Evolutionary conservation across 129 eudicot species (phyloP), one percentile per base, ranked within the genome.

Genomic region (Lactuca sativa): DNA sequence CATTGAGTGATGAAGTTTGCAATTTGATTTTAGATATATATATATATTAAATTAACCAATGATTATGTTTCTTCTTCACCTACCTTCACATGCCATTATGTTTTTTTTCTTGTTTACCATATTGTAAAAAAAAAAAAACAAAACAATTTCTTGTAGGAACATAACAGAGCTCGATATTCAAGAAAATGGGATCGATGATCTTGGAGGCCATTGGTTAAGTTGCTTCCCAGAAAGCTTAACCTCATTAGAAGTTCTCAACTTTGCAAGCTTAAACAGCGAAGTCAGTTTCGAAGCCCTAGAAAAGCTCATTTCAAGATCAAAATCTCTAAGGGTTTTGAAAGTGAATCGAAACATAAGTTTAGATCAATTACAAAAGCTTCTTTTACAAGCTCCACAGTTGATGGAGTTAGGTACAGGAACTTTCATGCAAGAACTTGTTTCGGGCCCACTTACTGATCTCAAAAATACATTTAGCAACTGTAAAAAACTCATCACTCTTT

Each of bases 341-440:
- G 84, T 92, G 56, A 88, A 92, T 72, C 79, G 81, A 47, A 74
- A 72, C 34, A 61, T 92, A 14, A 67, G 68, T 53, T 36, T 86
- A 62, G 96, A 92, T 34, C 88, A 86, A 67, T 37, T 88, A 64
- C 91, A 76, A 59, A 79, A 62, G 74, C 82, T 92, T 40, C 89
- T 92, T 64, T 73, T 78, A 10, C 82, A 16, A 36, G 84, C 93
- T 33, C 89, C 97, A 65, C 85, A 73, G 44, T 67, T 91, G 61
- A 25, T n/a, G 48, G 90, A 84, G 78, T 86, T 91, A 33, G 96
- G 97, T 5, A 91, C 97, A 7, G 97, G 97, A 33, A 74, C 89
- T 34, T 86, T 88, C 70, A 62, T 73, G 61, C 86, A 84, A 74
- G 91, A 88, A 74, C 82, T 86, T 15, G 53, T 64, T 11, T 49